Base-by-base conservation (phyloP, 306 rosid species). In the Crataegus laevigata region DNA sequence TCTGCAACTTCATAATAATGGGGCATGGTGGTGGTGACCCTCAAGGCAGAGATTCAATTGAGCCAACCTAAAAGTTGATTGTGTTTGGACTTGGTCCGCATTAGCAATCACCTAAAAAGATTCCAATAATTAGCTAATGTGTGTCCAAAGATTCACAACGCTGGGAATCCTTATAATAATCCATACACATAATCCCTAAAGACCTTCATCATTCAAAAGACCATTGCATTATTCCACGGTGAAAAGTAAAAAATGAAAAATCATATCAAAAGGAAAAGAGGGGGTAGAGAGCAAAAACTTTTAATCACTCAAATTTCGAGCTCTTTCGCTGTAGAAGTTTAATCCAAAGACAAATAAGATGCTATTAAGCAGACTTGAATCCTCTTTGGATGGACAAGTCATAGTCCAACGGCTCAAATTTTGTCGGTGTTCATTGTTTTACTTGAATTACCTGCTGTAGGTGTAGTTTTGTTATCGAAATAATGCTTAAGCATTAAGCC, bases 401-500 rank as follows among this genome's bases (percentile, higher is more conserved):
- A 47, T 47, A 47, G 18, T 17, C 21, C 21, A 47, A 47, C 21
- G 0, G 5, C 54, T 47, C 21, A 40, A 40, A 40, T 2, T 40
- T 40, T 40, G 9, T 40, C 3, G 12, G 9, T 2, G 43, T 40
- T 40, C 12, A 40, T 5, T 18, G 18, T 18, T 8, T 51, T 51
- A 15, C 57, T 51, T 19, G 24, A 52, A 19, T 19, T 12, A 59
- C 65, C 65, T 59, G 65, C 19, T 22, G 15, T 57, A 11, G 5
- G 62, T 57, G 29, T 10, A 8, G 61, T 66, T n/a, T 13, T 12
- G 14, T 22, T 40, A 26, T 25, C 15, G 21, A 43, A 64, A 75
- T 57, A 34, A 40, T 81, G 63, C 64, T 28, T 68, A 26, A 26
- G 43, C 78, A 76, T 67, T 43, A 68, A 60, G 59, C 42, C 74